A percentile compares a stretch with the other conserved stretches of the same genome.
phyloP scores from a whole-genome alignment of 352 stramenopile genomes.

The Globisporangium echinulatum region DNA sequence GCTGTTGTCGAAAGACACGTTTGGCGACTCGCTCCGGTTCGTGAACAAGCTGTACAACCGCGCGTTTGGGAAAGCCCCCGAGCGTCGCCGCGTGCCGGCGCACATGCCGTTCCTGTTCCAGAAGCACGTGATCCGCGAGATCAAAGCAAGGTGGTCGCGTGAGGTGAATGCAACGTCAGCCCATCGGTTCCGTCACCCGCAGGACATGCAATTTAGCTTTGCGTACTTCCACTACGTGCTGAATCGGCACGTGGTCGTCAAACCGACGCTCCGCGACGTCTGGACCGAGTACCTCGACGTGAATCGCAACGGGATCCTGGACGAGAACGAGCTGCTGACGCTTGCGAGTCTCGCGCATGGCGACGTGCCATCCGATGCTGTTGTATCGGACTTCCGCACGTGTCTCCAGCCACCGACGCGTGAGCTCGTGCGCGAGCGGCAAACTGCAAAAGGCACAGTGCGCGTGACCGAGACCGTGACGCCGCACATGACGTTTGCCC shows the following conservation, averaged over 20 bases:
- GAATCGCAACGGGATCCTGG: constrained; percentile 86
- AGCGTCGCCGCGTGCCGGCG: constrained; percentile 82
- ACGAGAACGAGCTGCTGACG: constrained; percentile 89
- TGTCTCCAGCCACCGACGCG: constrained; percentile 69
- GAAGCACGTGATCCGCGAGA: constrained; percentile 80
- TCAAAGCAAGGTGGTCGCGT: constrained; percentile 76
- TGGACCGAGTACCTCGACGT: constrained; percentile 88
- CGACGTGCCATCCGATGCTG: constrained; percentile 59
- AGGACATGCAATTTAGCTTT: constrained; percentile 96
- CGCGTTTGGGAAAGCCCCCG: constrained; percentile 70
- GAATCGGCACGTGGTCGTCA: constrained; percentile 77
- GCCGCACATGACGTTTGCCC: constrained; percentile 61
- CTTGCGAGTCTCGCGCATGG: constrained; percentile 77
- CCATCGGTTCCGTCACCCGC: constrained; percentile 86
- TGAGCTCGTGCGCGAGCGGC: constrained; percentile 62
- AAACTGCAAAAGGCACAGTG: constrained; percentile 48
- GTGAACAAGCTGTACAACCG: constrained; percentile 91
- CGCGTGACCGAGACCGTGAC: constrained; percentile 67
- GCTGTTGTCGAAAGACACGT: constrained; percentile 85
- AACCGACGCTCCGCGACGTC: constrained; percentile 67
- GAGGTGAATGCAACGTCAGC: constrained; percentile 74
- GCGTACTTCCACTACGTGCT: constrained; percentile 94
- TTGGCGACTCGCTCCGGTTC: constrained; percentile 88
- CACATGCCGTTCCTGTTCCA: constrained; percentile 95
- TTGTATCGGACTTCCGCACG: constrained; percentile 56